These are phyloP conservation scores for Heterobasidion occidentale DNA, from an alignment of 1,284 basidiomycete species.

Conservation along the genomic window DNA sequence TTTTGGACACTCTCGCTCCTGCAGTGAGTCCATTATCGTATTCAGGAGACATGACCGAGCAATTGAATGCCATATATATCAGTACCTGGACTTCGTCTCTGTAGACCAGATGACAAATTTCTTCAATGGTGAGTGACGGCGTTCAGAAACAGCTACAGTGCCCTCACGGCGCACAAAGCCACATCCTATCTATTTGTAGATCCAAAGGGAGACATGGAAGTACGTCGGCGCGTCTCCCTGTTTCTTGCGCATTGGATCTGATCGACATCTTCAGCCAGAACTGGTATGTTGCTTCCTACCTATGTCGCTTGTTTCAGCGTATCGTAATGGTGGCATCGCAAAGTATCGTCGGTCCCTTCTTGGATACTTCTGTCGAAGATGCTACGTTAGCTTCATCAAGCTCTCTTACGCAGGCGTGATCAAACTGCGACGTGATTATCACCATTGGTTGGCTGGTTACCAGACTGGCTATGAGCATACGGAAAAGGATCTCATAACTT, in stretches of 20 bases:
- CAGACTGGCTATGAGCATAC: slow-evolving; percentile 39
- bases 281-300: slow-evolving; percentile 13
- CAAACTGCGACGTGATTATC: slow-evolving; percentile 56
- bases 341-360: slow-evolving; percentile 69
- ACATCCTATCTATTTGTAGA: slow-evolving; percentile 47
- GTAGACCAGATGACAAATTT: slow-evolving; percentile 56
- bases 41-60: too few relatives aligned
- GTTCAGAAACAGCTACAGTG: slow-evolving; percentile 1
- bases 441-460: slow-evolving; percentile 50
- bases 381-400: slow-evolving; percentile 64
- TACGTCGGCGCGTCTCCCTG: background rate
- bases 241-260: background rate
- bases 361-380: slow-evolving; percentile 71
- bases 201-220: slow-evolving; percentile 10
- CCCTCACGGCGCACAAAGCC: slow-evolving; percentile 21
- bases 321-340: background rate
- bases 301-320: background rate
- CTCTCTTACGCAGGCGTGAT: slow-evolving; percentile 62
- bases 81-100: slow-evolving; percentile 42
- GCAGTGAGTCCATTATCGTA: slow-evolving; percentile 28
- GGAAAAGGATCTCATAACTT: slow-evolving; percentile 50
- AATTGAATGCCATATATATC: background rate
- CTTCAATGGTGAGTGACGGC: slow-evolving; percentile 41
- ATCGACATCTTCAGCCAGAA: slow-evolving; percentile 5
- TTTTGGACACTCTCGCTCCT: slow-evolving; percentile 29